phyloP scores from a whole-genome alignment of 2,329 filamentous ascomycete species.

The Alternaria panax region DNA sequence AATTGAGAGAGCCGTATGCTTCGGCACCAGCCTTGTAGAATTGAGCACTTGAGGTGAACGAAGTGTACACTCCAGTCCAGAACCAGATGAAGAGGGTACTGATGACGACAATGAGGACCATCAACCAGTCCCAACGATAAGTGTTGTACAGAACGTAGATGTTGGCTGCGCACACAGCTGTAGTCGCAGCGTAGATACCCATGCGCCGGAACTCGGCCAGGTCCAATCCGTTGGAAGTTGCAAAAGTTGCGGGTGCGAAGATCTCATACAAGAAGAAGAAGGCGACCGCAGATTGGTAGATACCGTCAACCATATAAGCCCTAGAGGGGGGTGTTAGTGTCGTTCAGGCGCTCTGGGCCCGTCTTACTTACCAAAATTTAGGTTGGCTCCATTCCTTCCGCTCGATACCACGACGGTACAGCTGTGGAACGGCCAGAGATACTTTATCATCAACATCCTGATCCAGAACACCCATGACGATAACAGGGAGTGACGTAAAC shows the following conservation, averaged over 20 bases:
- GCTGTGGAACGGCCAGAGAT: constrained; percentile 90
- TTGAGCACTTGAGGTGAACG: constrained; percentile 62
- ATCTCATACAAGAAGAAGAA: constrained; percentile 93
- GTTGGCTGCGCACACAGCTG: constrained; percentile 88
- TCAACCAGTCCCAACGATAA: constrained; percentile 98
- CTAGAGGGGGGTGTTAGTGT: constrained; percentile 35
- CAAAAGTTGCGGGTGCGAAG: constrained; percentile 72
- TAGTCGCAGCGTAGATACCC: constrained; percentile 85
- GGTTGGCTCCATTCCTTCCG: constrained; percentile 92
- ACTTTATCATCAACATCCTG: constrained; percentile 96
- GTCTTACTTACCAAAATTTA: constrained; percentile 85
- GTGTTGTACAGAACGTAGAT: constrained; percentile 94
- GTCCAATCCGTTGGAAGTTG: constrained; percentile 74
- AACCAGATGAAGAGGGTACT: constrained; percentile 90
- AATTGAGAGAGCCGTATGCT: constrained; percentile 80
- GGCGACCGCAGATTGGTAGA: constrained; percentile 92
- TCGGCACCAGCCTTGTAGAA: constrained; percentile 82
- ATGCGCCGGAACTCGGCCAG: constrained; percentile 83
- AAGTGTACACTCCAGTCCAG: constrained; percentile 91
- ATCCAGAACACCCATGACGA: constrained; percentile 94
- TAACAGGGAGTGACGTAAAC: constrained; percentile 93
- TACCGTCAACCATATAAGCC: constrained; percentile 90
- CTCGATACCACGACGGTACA: constrained; percentile 95
- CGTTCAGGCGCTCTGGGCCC: neutral
- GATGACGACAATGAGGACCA: constrained; percentile 79